phyloP scores from a whole-genome alignment of 306 rosid genomes.

The Sechiopsis laciniata region DNA sequence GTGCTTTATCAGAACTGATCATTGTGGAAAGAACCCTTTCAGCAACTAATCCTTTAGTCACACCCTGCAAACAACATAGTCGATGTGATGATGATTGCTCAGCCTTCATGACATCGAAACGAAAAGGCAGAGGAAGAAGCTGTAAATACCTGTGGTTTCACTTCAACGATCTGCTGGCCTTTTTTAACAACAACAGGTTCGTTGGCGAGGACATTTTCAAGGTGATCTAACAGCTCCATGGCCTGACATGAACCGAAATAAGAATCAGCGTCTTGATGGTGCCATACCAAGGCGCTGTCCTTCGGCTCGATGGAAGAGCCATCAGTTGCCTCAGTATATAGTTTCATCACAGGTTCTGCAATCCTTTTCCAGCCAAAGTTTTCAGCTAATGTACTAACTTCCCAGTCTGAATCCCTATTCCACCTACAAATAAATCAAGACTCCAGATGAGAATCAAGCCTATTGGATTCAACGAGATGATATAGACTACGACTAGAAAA shows the following conservation, averaged over 20 bases:
- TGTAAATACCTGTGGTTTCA: slow-evolving; percentile 51
- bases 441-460: background rate
- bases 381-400: slow-evolving; percentile 30
- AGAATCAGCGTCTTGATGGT: slow-evolving; percentile 50
- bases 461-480: background rate
- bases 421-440: slow-evolving; percentile 44
- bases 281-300: slow-evolving; percentile 75
- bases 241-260: slow-evolving; percentile 61
- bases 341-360: slow-evolving; percentile 59
- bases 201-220: slow-evolving; percentile 51
- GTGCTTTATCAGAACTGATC: slow-evolving; percentile 34
- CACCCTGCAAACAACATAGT: slow-evolving; percentile 39
- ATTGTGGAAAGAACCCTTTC: slow-evolving; percentile 52
- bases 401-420: slow-evolving; percentile 54
- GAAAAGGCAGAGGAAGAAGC: background rate
- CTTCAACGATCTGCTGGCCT: slow-evolving; percentile 64
- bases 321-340: slow-evolving; percentile 54
- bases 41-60: slow-evolving; percentile 57
- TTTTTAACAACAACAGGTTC: slow-evolving; percentile 53
- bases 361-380: slow-evolving; percentile 50
- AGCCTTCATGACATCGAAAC: slow-evolving; percentile 14
- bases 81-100: slow-evolving; percentile 14
- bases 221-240: slow-evolving; percentile 60
- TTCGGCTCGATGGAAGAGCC: slow-evolving; percentile 64
- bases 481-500: background rate